Percentiles rank a stretch among this genome's conserved stretches.
phyloP scores from a whole-genome alignment of 768 basidiomycete species.

The Nidula microcarpa region DNA sequence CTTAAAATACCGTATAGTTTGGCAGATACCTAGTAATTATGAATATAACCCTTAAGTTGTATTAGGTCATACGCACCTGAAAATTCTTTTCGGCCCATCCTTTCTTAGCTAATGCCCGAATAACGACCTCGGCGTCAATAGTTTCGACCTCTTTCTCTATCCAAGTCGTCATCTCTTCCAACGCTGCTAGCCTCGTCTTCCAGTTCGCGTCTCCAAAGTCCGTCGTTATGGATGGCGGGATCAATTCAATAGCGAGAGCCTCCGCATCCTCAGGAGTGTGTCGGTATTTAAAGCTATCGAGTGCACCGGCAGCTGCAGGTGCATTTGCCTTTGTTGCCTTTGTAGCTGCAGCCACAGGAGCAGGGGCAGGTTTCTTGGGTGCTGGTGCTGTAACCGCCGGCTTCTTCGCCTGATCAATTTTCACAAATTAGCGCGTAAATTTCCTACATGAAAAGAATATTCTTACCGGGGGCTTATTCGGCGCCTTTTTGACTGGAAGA shows the following conservation, averaged over 20 bases:
- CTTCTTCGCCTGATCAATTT: constrained; percentile 54
- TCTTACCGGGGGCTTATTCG: constrained; percentile 41
- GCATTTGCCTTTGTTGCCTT: constrained; percentile 49
- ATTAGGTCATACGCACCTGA: constrained; percentile 51
- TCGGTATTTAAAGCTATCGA: constrained; percentile 89
- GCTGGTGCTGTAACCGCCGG: constrained; percentile 23
- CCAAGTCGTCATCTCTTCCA: constrained; percentile 87
- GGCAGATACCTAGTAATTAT: constrained; percentile 66
- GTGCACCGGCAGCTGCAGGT: constrained; percentile 43
- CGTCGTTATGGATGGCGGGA: constrained; percentile 68
- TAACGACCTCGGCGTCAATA: constrained; percentile 84
- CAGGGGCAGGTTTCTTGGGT: constrained; percentile 40
- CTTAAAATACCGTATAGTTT: constrained; percentile 82
- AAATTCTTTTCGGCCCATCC: constrained; percentile 99
- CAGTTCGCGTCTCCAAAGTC: constrained; percentile 87
- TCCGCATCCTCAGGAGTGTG: constrained; percentile 94
- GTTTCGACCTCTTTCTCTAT: constrained; percentile 61
- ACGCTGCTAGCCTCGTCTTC: constrained; percentile 85
- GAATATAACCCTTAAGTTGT: background rate
- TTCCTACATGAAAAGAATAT: too few species aligned
- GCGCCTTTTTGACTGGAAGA: constrained; percentile 50
- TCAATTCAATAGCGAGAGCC: constrained; percentile 61
- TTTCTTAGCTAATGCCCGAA: constrained; percentile 85
- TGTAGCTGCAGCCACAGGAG: constrained; percentile 38
- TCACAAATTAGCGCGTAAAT: too few species aligned